These are phyloP conservation scores for Cystobasidium ongulense DNA, from an alignment of 768 basidiomycete genomes.

Conservation along the genomic window DNA sequence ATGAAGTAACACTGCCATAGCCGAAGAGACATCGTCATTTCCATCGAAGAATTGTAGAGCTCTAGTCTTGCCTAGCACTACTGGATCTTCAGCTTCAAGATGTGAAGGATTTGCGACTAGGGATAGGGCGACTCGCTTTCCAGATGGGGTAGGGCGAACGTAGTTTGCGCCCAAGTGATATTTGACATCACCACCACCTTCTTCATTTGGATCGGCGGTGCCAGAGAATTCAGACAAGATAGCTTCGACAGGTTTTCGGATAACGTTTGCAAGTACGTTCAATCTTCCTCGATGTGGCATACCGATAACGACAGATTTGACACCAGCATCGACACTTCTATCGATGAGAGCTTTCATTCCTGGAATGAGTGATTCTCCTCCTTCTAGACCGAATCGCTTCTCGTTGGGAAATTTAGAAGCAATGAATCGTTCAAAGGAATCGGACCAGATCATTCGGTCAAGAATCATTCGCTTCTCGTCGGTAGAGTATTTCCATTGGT, in stretches of 20 bases:
- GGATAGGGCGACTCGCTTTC: constrained; percentile 93
- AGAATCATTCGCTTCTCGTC: constrained; percentile 99
- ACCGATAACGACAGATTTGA: constrained; percentile 92
- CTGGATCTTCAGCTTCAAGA: constrained; percentile 90
- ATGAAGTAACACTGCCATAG: constrained; percentile 91
- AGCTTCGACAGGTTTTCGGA: constrained; percentile 94
- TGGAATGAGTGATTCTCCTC: constrained; percentile 92
- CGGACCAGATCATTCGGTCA: constrained; percentile 99
- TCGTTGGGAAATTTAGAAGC: constrained; percentile 98
- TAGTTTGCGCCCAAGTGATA: constrained; percentile 99
- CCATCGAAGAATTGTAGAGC: constrained; percentile 88
- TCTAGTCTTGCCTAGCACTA: constrained; percentile 98
- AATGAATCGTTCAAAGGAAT: constrained; percentile 97
- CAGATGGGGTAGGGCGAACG: constrained; percentile 91
- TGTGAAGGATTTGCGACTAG: constrained; percentile 98
- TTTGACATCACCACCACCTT: constrained; percentile 92
- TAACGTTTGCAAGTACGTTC: constrained; percentile 95
- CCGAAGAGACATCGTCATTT: constrained; percentile 57
- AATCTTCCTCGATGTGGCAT: constrained; percentile 99
- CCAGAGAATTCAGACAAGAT: constrained; percentile 95
- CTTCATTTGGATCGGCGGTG: constrained; percentile 58
- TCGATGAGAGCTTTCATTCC: constrained; percentile 99
- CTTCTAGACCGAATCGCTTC: constrained; percentile 97
- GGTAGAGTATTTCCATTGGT: constrained; percentile 93
- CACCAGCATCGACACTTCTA: constrained; percentile 89